These are phyloP conservation scores for Talaromyces sp. DNA, from an alignment of 2,329 filamentous ascomycete genomes.

Conservation along the genomic window DNA sequence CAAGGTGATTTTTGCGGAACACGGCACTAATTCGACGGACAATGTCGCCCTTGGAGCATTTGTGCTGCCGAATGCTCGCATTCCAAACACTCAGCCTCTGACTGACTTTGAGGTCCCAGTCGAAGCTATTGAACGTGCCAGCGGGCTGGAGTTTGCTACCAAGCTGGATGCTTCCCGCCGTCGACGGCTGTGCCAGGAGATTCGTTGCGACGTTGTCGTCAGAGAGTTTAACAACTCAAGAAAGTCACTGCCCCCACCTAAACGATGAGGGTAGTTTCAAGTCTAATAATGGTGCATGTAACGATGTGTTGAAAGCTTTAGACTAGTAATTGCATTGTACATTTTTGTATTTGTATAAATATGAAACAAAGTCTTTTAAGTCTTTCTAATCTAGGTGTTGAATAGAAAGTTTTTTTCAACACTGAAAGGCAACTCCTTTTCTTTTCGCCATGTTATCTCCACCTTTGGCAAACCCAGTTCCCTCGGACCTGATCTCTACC, in stretches of 20 bases:
- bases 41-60: constrained; percentile 89
- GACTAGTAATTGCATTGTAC: neutral
- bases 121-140: constrained; percentile 86
- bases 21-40: constrained; percentile 57
- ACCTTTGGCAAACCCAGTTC: constrained; percentile 87
- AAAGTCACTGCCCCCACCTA: constrained; percentile 30
- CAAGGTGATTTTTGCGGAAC: constrained; percentile 96
- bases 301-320: neutral
- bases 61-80: constrained; percentile 85
- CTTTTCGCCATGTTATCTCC: constrained; percentile 78
- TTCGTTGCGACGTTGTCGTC: constrained; percentile 76
- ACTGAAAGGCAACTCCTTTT: constrained; percentile 74
- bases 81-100: constrained; percentile 80
- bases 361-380: neutral
- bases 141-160: constrained; percentile 81
- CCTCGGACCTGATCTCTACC: constrained; percentile 75
- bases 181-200: constrained; percentile 77
- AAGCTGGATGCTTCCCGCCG: constrained; percentile 69
- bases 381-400: neutral
- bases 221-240: constrained; percentile 65
- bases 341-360: neutral
- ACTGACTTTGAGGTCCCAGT: constrained; percentile 91
- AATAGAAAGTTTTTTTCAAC: constrained; percentile 39
- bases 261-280: constrained; percentile 4
- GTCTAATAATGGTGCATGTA: neutral